These are phyloP conservation scores for Colletotrichum lindemuthianum DNA, from an alignment of 2,329 filamentous ascomycete species.

Conservation along the genomic window DNA sequence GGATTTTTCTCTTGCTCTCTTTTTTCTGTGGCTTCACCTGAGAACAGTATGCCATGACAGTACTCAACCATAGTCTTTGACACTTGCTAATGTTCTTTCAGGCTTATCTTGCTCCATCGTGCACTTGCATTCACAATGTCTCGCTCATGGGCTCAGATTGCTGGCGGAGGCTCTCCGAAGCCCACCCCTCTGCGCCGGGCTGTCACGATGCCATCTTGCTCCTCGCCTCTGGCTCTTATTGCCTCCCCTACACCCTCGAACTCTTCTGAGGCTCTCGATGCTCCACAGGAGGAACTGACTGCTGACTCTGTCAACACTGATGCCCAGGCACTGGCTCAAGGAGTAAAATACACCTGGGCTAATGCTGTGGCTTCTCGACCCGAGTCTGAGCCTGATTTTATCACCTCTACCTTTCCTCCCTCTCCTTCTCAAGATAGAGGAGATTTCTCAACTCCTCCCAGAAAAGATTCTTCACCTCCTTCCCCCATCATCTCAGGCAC, in stretches of 20 bases:
- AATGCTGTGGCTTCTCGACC: not conserved
- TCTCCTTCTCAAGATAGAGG: not conserved
- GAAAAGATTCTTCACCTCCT: too few relatives aligned
- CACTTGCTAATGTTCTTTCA: not conserved
- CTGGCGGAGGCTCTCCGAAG: not conserved
- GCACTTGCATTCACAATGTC: not conserved
- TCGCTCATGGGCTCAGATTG: constrained; percentile 22
- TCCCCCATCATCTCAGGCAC: too few relatives aligned
- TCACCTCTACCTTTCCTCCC: not conserved
- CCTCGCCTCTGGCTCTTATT: not conserved
- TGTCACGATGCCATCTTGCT: not conserved
- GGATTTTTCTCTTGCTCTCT: too few relatives aligned
- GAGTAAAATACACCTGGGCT: not conserved
- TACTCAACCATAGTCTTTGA: too few relatives aligned
- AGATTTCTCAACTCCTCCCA: not conserved
- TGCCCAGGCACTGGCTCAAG: not conserved
- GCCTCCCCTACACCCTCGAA: not conserved
- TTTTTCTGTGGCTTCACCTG: too few relatives aligned
- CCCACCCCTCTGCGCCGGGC: constrained; percentile 3
- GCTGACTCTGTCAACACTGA: not conserved
- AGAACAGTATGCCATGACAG: too few relatives aligned
- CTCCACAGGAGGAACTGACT: not conserved
- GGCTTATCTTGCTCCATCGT: not conserved
- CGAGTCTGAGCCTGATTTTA: not conserved
- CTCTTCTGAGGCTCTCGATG: not conserved